Evolutionary conservation across 2,329 filamentous ascomycete genomes (phyloP), one percentile per base, ranked within the genome.

Genomic region (Ascochyta pisi): DNA sequence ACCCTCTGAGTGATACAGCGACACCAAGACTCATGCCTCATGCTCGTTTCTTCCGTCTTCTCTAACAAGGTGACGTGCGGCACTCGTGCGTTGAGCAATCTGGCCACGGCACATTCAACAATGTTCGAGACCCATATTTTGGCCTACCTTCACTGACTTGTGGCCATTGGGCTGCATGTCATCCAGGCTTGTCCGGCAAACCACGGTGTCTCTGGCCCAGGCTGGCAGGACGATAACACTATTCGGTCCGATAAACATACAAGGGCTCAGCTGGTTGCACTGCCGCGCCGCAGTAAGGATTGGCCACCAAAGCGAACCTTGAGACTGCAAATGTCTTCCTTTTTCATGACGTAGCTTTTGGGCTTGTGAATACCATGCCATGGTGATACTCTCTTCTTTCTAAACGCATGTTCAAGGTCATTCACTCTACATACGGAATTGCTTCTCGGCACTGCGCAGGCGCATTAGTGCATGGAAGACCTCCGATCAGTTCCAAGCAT

Each of bases 181-280:
- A 57, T 46, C 19, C 47, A 50, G 31, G 42, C 24, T 56, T 57
- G 51, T 48, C 55, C 61, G 51, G 54, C 53, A 51, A 60, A 57
- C 50, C 54, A 64, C 60, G 60, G 56, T 66, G 59, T 56, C 55
- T 57, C 54, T 62, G 63, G 50, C 63, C 65, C 57, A 62, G 67
- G 66, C 61, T 61, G 66, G 68, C 49, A 63, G 57, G 58, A 68
- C 60, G 48, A 58, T 63, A 66, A 62, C 64, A 56, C 54, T 39
- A 72, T 53, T 73, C 71, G 71, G 71, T 48, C 71, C 71, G 71
- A 74, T 66, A 55, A n/a, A 42, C 52, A 55, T 16, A 44, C 52
- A 54, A 58, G 50, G 61, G 58, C 64, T 67, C 40, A 57, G 62
- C 58, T 66, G 62, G 57, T 57, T 39, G 61, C 59, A 65, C 63